A percentile compares a stretch with the other conserved stretches of the same genome.
Conservation (phyloP, 148 eudicot genomes). For the Simmondsia chinensis region DNA sequence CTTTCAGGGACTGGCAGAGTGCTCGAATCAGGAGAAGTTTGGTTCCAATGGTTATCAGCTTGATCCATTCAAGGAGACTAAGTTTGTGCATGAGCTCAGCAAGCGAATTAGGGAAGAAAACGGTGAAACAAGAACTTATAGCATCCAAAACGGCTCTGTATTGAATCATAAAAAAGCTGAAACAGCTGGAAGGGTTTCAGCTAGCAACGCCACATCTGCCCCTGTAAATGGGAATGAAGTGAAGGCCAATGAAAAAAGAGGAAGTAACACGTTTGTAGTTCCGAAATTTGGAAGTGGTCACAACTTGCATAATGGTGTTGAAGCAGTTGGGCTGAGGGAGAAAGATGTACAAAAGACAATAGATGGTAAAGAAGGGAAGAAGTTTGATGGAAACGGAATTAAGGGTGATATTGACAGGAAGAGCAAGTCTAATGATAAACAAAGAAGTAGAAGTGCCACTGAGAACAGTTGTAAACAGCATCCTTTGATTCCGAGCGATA, state of each 20-base stretch:
- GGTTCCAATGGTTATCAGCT: constrained; percentile 12
- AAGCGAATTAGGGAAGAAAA: constrained; percentile 18
- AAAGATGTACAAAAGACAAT: no score
- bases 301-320: no score
- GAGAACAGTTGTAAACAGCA: constrained; percentile 8
- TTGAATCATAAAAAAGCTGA: constrained; percentile 9
- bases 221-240: constrained; percentile 1
- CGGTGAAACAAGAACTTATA: constrained; percentile 21
- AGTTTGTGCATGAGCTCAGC: constrained; percentile 14
- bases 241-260: constrained; percentile 2
- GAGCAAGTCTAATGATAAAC: constrained; percentile 7
- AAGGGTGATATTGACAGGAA: constrained; percentile 8
- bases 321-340: no score
- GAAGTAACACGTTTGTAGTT: background rate
- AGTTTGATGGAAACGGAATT: constrained; percentile 15
- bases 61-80: constrained; percentile 7
- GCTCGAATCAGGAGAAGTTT: constrained; percentile 14
- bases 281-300: constrained; percentile 3
- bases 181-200: constrained; percentile 6
- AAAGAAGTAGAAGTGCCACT: constrained; percentile 8
- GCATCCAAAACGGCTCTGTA: constrained; percentile 6
- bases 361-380: constrained; percentile 17
- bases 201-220: constrained; percentile 3
- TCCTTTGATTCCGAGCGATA: constrained; percentile 13
- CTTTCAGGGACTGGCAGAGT: constrained; percentile 6